Conservation (phyloP, 495 filamentous ascomycete species). For the Cladorrhinum samala region DNA sequence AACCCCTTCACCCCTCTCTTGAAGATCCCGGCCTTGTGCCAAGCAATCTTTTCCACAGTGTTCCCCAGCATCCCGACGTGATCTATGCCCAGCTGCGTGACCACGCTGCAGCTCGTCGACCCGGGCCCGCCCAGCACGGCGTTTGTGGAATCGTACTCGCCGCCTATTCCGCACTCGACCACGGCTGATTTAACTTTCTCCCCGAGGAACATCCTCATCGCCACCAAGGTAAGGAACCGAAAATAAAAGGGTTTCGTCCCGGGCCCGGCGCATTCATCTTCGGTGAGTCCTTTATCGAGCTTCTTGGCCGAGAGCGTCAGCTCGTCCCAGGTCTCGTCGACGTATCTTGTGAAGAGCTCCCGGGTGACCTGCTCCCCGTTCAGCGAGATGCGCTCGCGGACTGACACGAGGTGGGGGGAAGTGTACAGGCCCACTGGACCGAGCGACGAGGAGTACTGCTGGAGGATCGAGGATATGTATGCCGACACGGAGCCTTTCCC, state of each 20-base stretch:
- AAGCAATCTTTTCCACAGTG: slow-evolving; percentile 87
- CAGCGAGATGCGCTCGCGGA: slow-evolving; percentile 61
- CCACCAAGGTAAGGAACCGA: slow-evolving; percentile 83
- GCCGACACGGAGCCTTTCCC: slow-evolving; percentile 54
- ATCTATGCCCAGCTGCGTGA: slow-evolving; percentile 76
- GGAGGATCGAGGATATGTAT: slow-evolving; percentile 40
- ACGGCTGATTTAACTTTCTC: slow-evolving; percentile 78
- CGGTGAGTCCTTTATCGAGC: slow-evolving; percentile 13
- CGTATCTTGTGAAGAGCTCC: slow-evolving; percentile 71
- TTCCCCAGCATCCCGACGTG: slow-evolving; percentile 72
- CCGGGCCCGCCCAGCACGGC: slow-evolving; percentile 64
- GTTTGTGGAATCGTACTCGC: slow-evolving; percentile 91
- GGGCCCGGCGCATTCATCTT: slow-evolving; percentile 23
- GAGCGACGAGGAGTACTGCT: slow-evolving; percentile 25
- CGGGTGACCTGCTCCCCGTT: slow-evolving; percentile 34
- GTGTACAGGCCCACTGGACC: slow-evolving; percentile 58
- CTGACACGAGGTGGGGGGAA: slow-evolving; percentile 54
- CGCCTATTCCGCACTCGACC: slow-evolving; percentile 90
- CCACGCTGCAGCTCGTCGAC: slow-evolving; percentile 73
- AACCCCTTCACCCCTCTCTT: slow-evolving; percentile 67
- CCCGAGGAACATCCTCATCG: slow-evolving; percentile 75
- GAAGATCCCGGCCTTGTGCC: slow-evolving; percentile 95
- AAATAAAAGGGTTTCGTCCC: slow-evolving; percentile 75
- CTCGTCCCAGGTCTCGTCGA: slow-evolving; percentile 85
- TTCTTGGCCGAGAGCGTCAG: slow-evolving; percentile 39